phyloP scores from a whole-genome alignment of 2,329 filamentous ascomycete species.

The Sphaerulina vaccinii region DNA sequence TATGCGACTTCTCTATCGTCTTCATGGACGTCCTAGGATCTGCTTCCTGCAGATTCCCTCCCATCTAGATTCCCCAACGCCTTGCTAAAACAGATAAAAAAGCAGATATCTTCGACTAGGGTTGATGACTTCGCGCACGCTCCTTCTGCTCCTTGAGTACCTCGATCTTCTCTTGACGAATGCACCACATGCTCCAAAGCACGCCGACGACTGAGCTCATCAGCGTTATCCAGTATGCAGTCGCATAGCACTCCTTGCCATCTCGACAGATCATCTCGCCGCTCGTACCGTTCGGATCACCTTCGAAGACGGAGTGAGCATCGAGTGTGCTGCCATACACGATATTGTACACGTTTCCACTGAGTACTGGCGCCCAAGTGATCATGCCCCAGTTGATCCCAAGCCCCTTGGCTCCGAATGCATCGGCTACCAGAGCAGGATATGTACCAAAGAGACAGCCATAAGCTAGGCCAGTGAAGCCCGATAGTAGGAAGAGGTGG shows the following conservation, averaged over 20 bases:
- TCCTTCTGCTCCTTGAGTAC: slow-evolving; percentile 22
- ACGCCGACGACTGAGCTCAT: slow-evolving; percentile 69
- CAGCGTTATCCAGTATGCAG: slow-evolving; percentile 78
- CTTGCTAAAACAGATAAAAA: slow-evolving; percentile 2
- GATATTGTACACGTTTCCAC: slow-evolving; percentile 88
- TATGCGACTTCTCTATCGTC: no score
- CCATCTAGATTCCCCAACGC: no score
- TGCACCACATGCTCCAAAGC: slow-evolving; percentile 67
- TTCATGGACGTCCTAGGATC: no score
- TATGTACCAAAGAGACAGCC: slow-evolving; percentile 93
- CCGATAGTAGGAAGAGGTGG: slow-evolving; percentile 73
- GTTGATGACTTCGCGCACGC: slow-evolving; percentile 19
- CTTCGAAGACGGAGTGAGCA: slow-evolving; percentile 66
- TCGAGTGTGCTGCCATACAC: slow-evolving; percentile 86
- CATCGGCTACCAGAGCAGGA: slow-evolving; percentile 80
- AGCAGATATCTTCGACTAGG: slow-evolving; percentile 7
- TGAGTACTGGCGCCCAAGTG: slow-evolving; percentile 83
- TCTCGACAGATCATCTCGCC: slow-evolving; percentile 69
- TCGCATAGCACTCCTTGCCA: slow-evolving; percentile 75
- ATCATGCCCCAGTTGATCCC: slow-evolving; percentile 97
- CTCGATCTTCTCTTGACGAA: slow-evolving; percentile 43
- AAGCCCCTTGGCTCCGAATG: slow-evolving; percentile 84
- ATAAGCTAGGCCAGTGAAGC: slow-evolving; percentile 83
- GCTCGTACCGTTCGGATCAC: slow-evolving; percentile 48
- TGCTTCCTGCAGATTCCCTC: no score